Base-by-base conservation (phyloP, 2,329 filamentous ascomycete species). In the Clarireedia sp. region DNA sequence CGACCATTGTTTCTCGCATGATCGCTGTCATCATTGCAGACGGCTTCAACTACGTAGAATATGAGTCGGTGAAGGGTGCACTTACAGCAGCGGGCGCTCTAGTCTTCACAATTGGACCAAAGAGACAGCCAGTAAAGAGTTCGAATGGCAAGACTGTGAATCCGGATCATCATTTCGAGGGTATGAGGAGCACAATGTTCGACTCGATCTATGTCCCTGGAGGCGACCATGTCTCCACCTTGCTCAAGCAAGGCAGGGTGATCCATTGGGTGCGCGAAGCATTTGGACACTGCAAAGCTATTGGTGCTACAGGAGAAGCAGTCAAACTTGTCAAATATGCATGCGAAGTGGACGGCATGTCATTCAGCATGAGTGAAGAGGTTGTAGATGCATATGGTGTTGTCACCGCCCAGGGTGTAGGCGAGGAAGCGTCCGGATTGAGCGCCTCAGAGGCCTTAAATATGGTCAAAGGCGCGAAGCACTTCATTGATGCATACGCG, bases 201-300 rank as follows among this genome's bases (percentile, higher is more conserved):
- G 89, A 94, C 67, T 84, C 87, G 0, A 67, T 91, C 26, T 90
- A 90, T 65, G 73, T 95, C 2, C 88, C 88, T 1, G 87, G 87
- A 1, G 89, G 89, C 1, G 74, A 77, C 0, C 81, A 82, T 0
- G 72, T 87, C 45, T 73, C 78, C 51, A 82, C 81, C 0, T 78
- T 94, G 0, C 72, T 77, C 55, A 81, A 83, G 73, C 89, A 79
- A 58, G 88, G 89, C 0, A 83, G 87, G 17, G 86, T 86, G 0
- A 66, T 87, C 1, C 85, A 92, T 73, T 94, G 86, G 81, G 73
- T 92, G 3, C 79, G 86, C 2, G 89, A 94, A 69, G 85, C 88
- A 0, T 94, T 92, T 62, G 88, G 87, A 0, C 89, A 94, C 60
- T 75, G 90, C 50, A 94, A 94, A 75, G 74, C 87, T 2, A 86